Evolutionary conservation across 306 rosid species (phyloP).

Genomic region (Vachellia pachyceras): DNA sequence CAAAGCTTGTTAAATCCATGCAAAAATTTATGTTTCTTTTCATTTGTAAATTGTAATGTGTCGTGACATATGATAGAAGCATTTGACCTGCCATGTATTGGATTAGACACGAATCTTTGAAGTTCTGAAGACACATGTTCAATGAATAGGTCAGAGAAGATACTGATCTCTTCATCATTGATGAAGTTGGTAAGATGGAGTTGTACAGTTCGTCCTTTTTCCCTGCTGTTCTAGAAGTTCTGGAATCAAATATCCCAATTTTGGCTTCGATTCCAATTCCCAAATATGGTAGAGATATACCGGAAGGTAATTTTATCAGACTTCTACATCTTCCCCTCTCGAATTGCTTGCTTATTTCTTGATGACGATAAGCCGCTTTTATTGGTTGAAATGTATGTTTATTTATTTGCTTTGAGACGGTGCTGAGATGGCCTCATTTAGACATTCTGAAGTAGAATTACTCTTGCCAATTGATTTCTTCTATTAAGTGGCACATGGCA

Average conservation of each 20-base stretch:
- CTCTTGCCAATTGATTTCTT: no score
- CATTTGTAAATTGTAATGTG: conserved; percentile 10
- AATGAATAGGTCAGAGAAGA: conserved; percentile 67
- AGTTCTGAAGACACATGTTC: conserved; percentile 25
- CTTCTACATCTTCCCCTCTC: background rate
- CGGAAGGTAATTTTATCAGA: conserved; percentile 55
- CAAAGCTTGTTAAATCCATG: background rate
- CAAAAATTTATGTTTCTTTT: background rate
- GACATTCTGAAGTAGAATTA: background rate
- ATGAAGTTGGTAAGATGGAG: conserved; percentile 95
- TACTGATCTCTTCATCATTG: conserved; percentile 77
- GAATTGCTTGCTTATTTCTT: conserved; percentile 27
- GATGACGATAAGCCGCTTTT: background rate
- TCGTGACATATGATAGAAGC: background rate
- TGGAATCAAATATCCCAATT: conserved; percentile 75
- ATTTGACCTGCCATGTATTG: conserved; percentile 6
- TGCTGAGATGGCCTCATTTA: background rate
- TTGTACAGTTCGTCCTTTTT: conserved; percentile 80
- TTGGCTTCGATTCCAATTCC: conserved; percentile 88
- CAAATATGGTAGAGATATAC: conserved; percentile 76
- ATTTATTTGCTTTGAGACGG: background rate
- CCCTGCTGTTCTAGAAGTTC: conserved; percentile 73
- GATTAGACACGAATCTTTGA: background rate
- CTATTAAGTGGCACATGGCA: no score
- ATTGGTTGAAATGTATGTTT: background rate